Evolutionary conservation across 2,329 filamentous ascomycete genomes (phyloP).

Genomic region (Exophiala dermatitidis): DNA sequence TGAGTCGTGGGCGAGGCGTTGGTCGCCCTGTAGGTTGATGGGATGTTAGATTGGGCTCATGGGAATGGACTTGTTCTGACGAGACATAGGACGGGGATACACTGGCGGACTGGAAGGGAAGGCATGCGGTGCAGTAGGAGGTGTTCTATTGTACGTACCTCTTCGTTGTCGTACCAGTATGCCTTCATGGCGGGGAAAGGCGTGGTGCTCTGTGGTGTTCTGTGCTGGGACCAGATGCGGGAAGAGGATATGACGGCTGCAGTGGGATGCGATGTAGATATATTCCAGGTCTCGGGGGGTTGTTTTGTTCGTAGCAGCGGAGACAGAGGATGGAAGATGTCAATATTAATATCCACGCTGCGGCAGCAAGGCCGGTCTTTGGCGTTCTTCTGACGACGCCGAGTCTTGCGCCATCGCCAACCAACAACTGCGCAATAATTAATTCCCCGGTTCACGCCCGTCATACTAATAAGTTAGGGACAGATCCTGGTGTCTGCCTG

Average conservation of each 20-base stretch:
- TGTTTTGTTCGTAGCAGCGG: too few relatives aligned
- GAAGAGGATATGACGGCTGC: not conserved
- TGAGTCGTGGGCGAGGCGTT: constrained; percentile 83
- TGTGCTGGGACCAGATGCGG: not conserved
- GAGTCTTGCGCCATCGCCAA: too few relatives aligned
- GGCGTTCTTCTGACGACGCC: too few relatives aligned
- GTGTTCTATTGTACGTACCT: constrained; percentile 46
- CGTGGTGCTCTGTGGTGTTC: not conserved
- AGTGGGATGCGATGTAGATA: too few relatives aligned
- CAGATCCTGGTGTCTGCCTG: too few relatives aligned
- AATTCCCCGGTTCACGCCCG: too few relatives aligned
- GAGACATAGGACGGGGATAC: not conserved
- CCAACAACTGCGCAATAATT: too few relatives aligned
- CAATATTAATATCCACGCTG: too few relatives aligned
- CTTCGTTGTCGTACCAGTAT: constrained; percentile 63
- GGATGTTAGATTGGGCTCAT: constrained; percentile 1
- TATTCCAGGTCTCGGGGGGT: too few relatives aligned
- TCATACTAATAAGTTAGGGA: too few relatives aligned
- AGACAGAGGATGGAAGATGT: too few relatives aligned
- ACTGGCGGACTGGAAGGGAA: not conserved
- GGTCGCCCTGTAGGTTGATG: constrained; percentile 63
- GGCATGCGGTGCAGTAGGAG: not conserved
- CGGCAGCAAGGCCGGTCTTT: too few relatives aligned
- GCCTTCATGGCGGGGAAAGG: constrained; percentile 56
- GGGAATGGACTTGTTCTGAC: not conserved